phyloP scores from a whole-genome alignment of 1,139 yeast genomes.

The Saccharomyces hybrid region DNA sequence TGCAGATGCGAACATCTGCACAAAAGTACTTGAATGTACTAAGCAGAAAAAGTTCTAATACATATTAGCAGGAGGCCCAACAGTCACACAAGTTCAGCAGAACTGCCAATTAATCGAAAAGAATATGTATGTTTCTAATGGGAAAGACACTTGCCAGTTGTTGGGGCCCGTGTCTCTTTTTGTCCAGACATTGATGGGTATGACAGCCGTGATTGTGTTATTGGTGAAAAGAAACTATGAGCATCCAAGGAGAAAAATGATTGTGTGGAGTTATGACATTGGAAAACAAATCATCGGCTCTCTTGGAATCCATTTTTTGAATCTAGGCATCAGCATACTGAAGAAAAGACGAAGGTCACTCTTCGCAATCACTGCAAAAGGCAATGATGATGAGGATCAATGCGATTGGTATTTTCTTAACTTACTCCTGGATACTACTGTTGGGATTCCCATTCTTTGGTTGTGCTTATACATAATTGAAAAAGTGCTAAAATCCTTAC shows the following conservation, averaged over 20 bases:
- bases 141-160: slow-evolving; percentile 43
- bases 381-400: slow-evolving; percentile 43
- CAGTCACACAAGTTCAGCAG: not conserved
- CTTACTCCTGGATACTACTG: slow-evolving; percentile 81
- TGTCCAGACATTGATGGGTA: slow-evolving; percentile 63
- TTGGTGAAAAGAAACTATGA: slow-evolving; percentile 73
- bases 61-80: not conserved
- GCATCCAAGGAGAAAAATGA: slow-evolving; percentile 79
- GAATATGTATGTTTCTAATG: not conserved
- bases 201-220: slow-evolving; percentile 65
- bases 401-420: slow-evolving; percentile 92
- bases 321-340: slow-evolving; percentile 62
- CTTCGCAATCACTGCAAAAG: slow-evolving; percentile 11
- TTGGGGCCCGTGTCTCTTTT: slow-evolving; percentile 65
- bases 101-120: not conserved
- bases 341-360: slow-evolving; percentile 29
- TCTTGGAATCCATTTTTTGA: slow-evolving; percentile 70
- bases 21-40: not conserved
- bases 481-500: slow-evolving; percentile 40
- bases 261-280: slow-evolving; percentile 84
- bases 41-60: not conserved
- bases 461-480: slow-evolving; percentile 40
- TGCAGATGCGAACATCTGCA: not conserved
- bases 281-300: slow-evolving; percentile 87
- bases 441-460: slow-evolving; percentile 88